Conservation (phyloP, 257 asterid genomes). For the Solanum pennellii region DNA sequence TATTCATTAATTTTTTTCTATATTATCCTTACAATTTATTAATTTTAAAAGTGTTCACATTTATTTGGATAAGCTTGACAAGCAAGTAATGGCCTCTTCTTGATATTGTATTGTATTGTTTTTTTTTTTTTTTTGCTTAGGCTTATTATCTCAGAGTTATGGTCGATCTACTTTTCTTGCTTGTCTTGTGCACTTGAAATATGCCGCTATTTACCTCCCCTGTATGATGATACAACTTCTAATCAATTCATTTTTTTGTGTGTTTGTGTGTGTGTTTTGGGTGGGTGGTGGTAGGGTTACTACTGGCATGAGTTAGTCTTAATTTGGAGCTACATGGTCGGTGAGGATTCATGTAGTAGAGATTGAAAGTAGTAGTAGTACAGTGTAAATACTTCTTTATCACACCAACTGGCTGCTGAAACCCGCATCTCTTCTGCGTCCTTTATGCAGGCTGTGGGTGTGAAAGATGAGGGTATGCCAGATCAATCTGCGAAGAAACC, state of each 20-base stretch:
- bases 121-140: neutral
- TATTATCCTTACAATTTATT: too few species aligned
- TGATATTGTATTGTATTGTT: neutral
- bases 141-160: neutral
- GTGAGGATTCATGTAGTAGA: neutral
- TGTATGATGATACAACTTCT: neutral
- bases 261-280: too few species aligned
- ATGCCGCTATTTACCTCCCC: neutral
- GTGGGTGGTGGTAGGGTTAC: too few species aligned
- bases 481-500: slow-evolving; percentile 31
- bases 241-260: too few species aligned
- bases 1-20: too few species aligned
- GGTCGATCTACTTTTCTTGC: neutral
- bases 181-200: neutral
- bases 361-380: neutral
- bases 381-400: neutral
- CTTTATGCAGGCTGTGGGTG: slow-evolving; percentile 51
- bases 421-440: neutral
- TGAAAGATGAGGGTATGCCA: slow-evolving; percentile 38
- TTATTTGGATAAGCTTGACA: slow-evolving; percentile 51
- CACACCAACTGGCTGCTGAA: neutral
- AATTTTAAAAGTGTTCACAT: too few species aligned
- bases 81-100: slow-evolving; percentile 51
- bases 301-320: neutral
- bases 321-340: neutral